Evolutionary conservation across 2,329 filamentous ascomycete species (phyloP), one percentile per base, ranked within the genome.

Genomic region (Purpureocillium takamizusanense): DNA sequence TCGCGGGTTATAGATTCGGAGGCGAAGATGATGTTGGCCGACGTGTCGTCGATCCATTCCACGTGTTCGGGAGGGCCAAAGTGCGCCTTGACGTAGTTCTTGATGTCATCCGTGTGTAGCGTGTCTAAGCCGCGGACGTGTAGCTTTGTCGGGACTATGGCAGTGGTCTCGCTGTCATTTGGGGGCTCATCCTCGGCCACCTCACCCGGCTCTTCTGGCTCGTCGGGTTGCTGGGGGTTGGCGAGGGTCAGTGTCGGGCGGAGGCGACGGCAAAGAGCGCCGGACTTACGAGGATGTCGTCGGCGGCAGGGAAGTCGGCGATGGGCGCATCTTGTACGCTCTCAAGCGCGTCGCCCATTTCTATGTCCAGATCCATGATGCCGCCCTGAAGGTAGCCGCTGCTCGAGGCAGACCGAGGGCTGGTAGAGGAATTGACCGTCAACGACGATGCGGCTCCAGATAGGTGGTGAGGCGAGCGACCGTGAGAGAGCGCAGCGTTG

Each of bases 41-140:
- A 90, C 7, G 78, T 81, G 60, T 98, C 92, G 57, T 97, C 86
- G 48, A 98, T 87, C 92, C 92, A 98, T 63, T 97, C 88, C 46
- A 95, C 70, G 44, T 76, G 72, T 40, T 74, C 66, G 40, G 80
- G 67, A 12, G 61, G 57, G 28, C 70, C 64, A 52, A 75, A 87
- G 57, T 92, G 76, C 45, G 85, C 72, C 35, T 69, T 62, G 8
- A 86, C 76, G 51, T 88, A 95, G 42, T 74, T 69, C 50, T 83
- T 81, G 50, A 97, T 82, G 46, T 95, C 79, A 39, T 78, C 73
- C 21, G 88, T 88, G 25, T 83, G 86, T 55, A 97, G 68, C 32
- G 82, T 78, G 53, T 94, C 83, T 4, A 97, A 72, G 15, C 90
- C 90, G 42, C 80, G 78, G 37, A 98, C 67, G 60, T 95, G 82